Base-by-base conservation (phyloP, 768 basidiomycete genomes). In the Lactarius trivialis region DNA sequence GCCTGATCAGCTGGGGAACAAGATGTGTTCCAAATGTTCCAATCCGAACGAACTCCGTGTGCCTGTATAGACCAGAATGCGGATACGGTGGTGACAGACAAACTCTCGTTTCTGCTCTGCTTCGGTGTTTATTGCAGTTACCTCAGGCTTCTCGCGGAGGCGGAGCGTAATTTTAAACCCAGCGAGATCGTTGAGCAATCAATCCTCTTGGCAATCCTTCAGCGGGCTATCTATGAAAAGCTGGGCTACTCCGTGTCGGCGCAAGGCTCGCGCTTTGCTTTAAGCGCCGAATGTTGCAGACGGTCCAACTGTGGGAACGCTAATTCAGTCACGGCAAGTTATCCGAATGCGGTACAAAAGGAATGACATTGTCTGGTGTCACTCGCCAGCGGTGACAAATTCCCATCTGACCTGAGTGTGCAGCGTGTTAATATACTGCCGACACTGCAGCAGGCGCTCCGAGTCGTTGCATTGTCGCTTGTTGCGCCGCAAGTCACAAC, bases 161-260 rank as follows among this genome's bases (percentile, higher is more conserved):
- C 65, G 62, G 62, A 64, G 65, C 48, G 41, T 50, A 65, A 65
- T 65, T 65, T 65, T 14, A 57, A 66, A 66, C 65, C 63, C 65
- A 66, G 65, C 65, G 65, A 65, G 45, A 48, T 12, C 4, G 45
- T 45, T n/a, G 3, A 30, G 17, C 43, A 48, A 2, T 36, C n/a
- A n/a, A n/a, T 34, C 43, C 39, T 45, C 24, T 48, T 6, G 11
- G 6, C 51, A 57, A 30, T 36, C 33, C 21, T 7, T 28, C 30
- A 14, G 34, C 50, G 33, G 26, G 4, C 2, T 15, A 43, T 45
- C 50, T 30, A 28, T 57, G 50, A 33, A 33, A 36, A 49, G 11
- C 33, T 33, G 48, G 49, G 56, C 19, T 19, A 26, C 26, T 34
- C 21, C 48, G 26, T 48, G 6, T 33, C 34, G 36, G 32, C 30